phyloP scores from a whole-genome alignment of 83 land plant species.

The Thuja plicata region DNA sequence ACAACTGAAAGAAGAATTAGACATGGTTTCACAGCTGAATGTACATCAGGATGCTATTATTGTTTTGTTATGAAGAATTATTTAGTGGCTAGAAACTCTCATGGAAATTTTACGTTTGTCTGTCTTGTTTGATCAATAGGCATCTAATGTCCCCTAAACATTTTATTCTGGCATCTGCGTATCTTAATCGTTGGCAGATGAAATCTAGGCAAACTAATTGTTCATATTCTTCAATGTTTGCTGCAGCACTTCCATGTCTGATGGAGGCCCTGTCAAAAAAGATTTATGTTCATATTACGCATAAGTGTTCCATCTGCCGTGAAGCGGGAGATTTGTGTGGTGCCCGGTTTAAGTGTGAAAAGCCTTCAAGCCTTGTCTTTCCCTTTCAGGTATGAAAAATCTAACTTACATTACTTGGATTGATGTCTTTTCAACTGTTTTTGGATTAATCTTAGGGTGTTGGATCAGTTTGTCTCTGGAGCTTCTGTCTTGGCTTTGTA shows the following conservation, averaged over 20 bases:
- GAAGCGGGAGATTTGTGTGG: constrained; percentile 14
- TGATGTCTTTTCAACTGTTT: not conserved
- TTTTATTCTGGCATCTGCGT: not conserved
- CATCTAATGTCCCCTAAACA: not conserved
- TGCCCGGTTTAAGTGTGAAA: constrained; percentile 11
- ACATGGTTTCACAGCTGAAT: not conserved
- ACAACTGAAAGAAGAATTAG: not conserved
- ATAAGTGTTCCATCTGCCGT: constrained; percentile 13
- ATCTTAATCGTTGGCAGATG: not conserved
- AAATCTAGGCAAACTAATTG: not conserved
- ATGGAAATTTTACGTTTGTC: not conserved
- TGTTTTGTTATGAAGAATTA: not conserved
- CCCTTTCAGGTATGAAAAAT: constrained; percentile 13
- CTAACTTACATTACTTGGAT: not conserved
- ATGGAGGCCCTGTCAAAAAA: constrained; percentile 5
- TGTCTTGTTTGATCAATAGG: not conserved
- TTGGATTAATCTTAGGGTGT: not conserved
- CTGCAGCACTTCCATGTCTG: constrained; percentile 15
- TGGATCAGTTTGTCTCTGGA: not conserved
- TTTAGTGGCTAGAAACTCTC: not conserved
- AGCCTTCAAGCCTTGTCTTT: constrained; percentile 7
- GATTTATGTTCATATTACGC: constrained; percentile 6
- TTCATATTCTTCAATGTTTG: not conserved
- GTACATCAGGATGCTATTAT: not conserved
- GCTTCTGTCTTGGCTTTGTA: not conserved